These are phyloP conservation scores for Butyriboletus loyo DNA, from an alignment of 768 basidiomycete genomes.

Conservation along the genomic window DNA sequence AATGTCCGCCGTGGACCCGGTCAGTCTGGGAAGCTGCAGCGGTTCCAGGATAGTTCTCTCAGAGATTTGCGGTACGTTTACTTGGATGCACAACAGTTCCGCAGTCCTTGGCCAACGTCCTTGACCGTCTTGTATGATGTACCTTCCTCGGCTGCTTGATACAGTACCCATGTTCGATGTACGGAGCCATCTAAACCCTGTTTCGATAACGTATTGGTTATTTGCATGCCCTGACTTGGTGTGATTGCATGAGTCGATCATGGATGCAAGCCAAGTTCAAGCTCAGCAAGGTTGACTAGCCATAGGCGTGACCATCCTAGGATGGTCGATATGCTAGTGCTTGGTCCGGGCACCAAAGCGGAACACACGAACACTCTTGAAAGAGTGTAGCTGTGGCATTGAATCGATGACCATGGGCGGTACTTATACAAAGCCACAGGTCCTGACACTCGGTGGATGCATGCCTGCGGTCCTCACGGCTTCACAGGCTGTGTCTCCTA, in stretches of 20 bases:
- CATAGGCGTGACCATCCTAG: too few species aligned
- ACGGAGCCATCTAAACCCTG: neutral
- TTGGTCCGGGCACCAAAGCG: neutral
- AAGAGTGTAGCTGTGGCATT: neutral
- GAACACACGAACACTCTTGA: neutral
- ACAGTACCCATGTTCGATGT: neutral
- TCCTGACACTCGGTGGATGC: neutral
- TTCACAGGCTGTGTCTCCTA: neutral
- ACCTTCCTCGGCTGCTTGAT: slow-evolving; percentile 14
- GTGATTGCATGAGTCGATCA: neutral
- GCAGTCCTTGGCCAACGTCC: slow-evolving; percentile 65
- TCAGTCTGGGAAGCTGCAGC: slow-evolving; percentile 58
- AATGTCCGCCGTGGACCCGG: slow-evolving; percentile 67
- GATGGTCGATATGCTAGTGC: too few species aligned
- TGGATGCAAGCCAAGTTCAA: too few species aligned
- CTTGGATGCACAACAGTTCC: slow-evolving; percentile 46
- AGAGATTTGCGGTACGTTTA: slow-evolving; percentile 55
- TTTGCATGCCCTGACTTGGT: neutral
- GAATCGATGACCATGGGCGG: neutral
- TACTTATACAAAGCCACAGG: neutral
- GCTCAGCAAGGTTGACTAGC: too few species aligned
- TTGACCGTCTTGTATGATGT: slow-evolving; percentile 50
- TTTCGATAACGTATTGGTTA: slow-evolving; percentile 5
- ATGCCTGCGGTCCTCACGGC: slow-evolving; percentile 1
- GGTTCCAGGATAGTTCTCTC: slow-evolving; percentile 49